Base-by-base conservation (phyloP, 148 eudicot genomes). In the Hydrangea macrophylla region DNA sequence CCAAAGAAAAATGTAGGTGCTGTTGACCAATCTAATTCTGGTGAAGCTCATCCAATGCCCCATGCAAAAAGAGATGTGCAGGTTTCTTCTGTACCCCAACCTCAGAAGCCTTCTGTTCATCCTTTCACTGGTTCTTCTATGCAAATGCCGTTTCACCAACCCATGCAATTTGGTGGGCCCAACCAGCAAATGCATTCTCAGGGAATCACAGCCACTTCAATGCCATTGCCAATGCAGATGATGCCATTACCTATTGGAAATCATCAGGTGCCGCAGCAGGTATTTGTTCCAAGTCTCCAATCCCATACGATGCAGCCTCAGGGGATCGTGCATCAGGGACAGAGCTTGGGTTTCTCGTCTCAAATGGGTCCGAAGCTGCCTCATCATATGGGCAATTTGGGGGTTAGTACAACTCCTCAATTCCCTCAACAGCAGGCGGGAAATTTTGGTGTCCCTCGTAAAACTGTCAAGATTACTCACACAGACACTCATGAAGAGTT, bases 401-500 rank as follows among this genome's bases (percentile, higher is more conserved):
- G 88, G 25, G 76, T 91, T 71, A 78, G 50, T 54, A 60, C 81
- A 60, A 22, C 72, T 45, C 79, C 83, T 28, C 94, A 80, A 44
- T 82, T 82, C 45, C 62, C 81, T 60, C 91, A 80, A 60, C 97
- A 79, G 60, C 84, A 77, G 75, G 59, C 82, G 25, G 86, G 74
- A 44, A 84, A 76, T 28, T 72, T 72, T 62, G 72, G 70, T n/a
- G n/a, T n/a, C n/a, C n/a, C n/a, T 28, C 89, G 97, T 28, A 90
- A 78, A 83, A 36, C 85, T 33, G 92, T 90, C 53, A 90, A 82
- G 83, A 90, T 90, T 55, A 90, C 97, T 73, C 88, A 88, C 63
- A 94, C 97, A n/a, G 88, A 86, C 0, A 90, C 97, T 10, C 94
- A 80, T 59, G 92, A 90, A 72, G 97, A 88, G 70, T 64, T 90